These are phyloP conservation scores for Tagetes erecta DNA, from an alignment of 129 eudicot genomes.

Conservation along the genomic window DNA sequence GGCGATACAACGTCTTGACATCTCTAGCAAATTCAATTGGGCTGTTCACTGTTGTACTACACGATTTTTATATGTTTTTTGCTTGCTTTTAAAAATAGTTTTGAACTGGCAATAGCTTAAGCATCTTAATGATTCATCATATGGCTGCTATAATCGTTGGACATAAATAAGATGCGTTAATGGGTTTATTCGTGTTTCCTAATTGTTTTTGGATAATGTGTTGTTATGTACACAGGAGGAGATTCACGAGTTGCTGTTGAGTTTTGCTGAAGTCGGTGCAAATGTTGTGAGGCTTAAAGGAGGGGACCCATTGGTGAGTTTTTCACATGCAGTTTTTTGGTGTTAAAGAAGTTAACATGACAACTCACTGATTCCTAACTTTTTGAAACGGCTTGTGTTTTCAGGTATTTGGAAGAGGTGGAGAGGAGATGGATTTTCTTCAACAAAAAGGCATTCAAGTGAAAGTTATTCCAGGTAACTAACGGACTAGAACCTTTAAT, in stretches of 20 bases:
- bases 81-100: neutral
- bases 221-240: constrained; percentile 17
- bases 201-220: neutral
- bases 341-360: neutral
- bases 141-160: neutral
- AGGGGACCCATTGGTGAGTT: constrained; percentile 90
- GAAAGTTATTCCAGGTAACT: constrained; percentile 86
- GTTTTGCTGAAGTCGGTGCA: constrained; percentile 61
- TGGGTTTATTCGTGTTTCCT: neutral
- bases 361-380: neutral
- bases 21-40: neutral
- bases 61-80: neutral
- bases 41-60: neutral
- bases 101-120: neutral
- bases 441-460: constrained; percentile 91
- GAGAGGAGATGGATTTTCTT: constrained; percentile 97
- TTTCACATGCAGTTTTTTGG: neutral
- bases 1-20: neutral
- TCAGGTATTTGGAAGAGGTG: constrained; percentile 98
- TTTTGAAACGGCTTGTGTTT: neutral
- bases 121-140: neutral
- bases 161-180: neutral
- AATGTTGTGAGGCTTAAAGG: constrained; percentile 94
- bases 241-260: too few species aligned
- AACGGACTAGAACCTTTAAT: constrained; percentile 19